Base-by-base conservation (phyloP, 2,329 filamentous ascomycete species). In the Colletotrichum falcatum region DNA sequence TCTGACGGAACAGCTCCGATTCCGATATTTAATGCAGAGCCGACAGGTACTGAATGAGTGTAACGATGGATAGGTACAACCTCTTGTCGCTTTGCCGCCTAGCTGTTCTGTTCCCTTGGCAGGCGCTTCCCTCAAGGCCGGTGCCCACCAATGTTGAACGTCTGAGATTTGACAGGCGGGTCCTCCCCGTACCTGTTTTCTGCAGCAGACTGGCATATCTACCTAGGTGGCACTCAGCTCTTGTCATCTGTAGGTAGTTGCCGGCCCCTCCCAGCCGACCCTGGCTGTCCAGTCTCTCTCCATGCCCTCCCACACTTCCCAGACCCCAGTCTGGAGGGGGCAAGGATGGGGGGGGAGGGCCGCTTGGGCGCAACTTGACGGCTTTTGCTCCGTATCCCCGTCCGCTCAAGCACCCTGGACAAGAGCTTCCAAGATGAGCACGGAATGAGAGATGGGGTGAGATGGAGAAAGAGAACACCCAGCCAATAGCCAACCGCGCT, bases 401-500 rank as follows among this genome's bases (percentile, higher is more conserved):
- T 58, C 55, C 44, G 44, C 60, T 46, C 63, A 48, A 44, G 68
- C 37, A 70, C 62, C 62, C 66, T 46, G 8, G 28, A 51, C 46
- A 56, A 71, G 46, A 64, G 53, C 56, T 58, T 51, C 56, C 63
- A 66, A 71, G 65, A 71, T 64, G 65, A 64, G 49, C 59, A 71
- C 60, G 44, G 66, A 42, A 59, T 64, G 59, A 37, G 65, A 64
- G 65, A 71, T 71, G 67, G 65, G 69, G 61, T 70, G 69, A 58
- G 54, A 71, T 70, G 65, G 61, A 65, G 61, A 56, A 55, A 56
- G 69, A 70, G 60, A 55, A 71, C 53, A 62, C 30, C 55, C 60
- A 65, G 60, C 60, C 60, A 68, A 71, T 69, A 37, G 54, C 48
- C 61, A 70, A 48, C n/a, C 48, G 37, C 28, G 46, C 55, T 48